Conservation (phyloP, 2,329 filamentous ascomycete species). For the Beauveria rudraprayagi region DNA sequence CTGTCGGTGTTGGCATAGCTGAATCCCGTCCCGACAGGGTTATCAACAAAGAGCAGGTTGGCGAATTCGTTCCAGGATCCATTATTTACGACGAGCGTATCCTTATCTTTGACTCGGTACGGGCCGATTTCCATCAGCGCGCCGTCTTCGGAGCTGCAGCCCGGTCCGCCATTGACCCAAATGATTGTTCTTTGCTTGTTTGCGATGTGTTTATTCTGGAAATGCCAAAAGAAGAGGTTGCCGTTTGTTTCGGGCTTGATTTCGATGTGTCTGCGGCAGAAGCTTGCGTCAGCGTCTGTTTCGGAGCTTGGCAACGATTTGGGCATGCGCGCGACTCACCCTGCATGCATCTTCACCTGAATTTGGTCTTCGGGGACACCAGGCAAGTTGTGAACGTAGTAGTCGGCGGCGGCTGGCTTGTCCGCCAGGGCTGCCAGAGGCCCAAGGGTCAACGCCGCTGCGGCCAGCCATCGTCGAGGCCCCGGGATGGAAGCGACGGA, state of each 20-base stretch:
- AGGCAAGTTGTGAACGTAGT: slow-evolving; percentile 79
- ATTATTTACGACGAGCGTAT: slow-evolving; percentile 68
- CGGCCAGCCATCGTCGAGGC: slow-evolving; percentile 23
- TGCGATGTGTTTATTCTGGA: slow-evolving; percentile 89
- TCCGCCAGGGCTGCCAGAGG: slow-evolving; percentile 25
- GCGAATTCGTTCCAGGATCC: slow-evolving; percentile 99
- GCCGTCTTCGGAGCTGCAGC: slow-evolving; percentile 95
- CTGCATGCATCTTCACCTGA: slow-evolving; percentile 93
- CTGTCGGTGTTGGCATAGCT: slow-evolving; percentile 90
- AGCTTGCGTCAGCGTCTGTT: slow-evolving; percentile 18
- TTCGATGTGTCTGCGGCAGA: slow-evolving; percentile 69
- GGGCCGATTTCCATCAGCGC: slow-evolving; percentile 94
- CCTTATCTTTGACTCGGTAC: slow-evolving; percentile 73
- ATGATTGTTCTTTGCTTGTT: slow-evolving; percentile 85
- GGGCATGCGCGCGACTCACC: slow-evolving; percentile 48
- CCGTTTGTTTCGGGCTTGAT: slow-evolving; percentile 77
- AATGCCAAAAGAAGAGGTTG: slow-evolving; percentile 98
- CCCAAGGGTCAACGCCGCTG: slow-evolving; percentile 34
- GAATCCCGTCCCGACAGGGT: slow-evolving; percentile 92
- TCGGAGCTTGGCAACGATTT: not conserved
- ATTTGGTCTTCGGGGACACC: slow-evolving; percentile 67
- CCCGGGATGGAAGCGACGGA: slow-evolving; percentile 12
- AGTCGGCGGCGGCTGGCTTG: slow-evolving; percentile 55
- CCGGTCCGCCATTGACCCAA: slow-evolving; percentile 95
- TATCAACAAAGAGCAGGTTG: slow-evolving; percentile 93